Conservation (phyloP, 1,284 basidiomycete species). For the Macrocystidia cucumis region DNA sequence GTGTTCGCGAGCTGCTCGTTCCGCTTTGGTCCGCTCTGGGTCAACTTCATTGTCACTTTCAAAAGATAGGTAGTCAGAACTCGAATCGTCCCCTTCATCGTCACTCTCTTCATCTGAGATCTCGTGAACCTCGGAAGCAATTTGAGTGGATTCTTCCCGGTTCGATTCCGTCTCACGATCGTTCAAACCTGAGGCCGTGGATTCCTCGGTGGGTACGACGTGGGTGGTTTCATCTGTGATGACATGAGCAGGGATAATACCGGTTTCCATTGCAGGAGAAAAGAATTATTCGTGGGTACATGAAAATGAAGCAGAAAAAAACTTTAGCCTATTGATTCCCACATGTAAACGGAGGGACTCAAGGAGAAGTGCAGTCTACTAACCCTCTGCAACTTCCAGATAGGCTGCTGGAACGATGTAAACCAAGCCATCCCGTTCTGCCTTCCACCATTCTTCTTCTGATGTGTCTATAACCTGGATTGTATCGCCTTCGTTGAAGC, state of each 20-base stretch:
- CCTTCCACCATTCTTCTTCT: slow-evolving; percentile 92
- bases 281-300: slow-evolving; percentile 28
- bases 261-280: too few species aligned
- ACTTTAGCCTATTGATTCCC: slow-evolving; percentile 65
- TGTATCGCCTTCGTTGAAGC: slow-evolving; percentile 73
- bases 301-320: slow-evolving; percentile 40
- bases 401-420: slow-evolving; percentile 89
- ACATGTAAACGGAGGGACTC: slow-evolving; percentile 53
- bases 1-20: slow-evolving; percentile 59
- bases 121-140: not conserved
- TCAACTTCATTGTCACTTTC: slow-evolving; percentile 46
- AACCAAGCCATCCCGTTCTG: slow-evolving; percentile 74
- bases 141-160: slow-evolving; percentile 2
- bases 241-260: too few species aligned
- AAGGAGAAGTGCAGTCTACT: slow-evolving; percentile 51
- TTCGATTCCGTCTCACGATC: too few species aligned
- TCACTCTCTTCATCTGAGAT: slow-evolving; percentile 17
- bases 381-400: slow-evolving; percentile 79
- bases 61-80: slow-evolving; percentile 47
- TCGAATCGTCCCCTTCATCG: slow-evolving; percentile 27
- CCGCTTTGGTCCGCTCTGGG: slow-evolving; percentile 38
- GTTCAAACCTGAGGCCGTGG: too few species aligned
- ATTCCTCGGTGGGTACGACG: too few species aligned
- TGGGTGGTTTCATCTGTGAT: too few species aligned
- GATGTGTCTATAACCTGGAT: slow-evolving; percentile 73